A percentile compares a stretch with the other conserved stretches of the same genome.
Conservation (phyloP, 2,329 filamentous ascomycete species). For the Colletotrichum lupini region DNA sequence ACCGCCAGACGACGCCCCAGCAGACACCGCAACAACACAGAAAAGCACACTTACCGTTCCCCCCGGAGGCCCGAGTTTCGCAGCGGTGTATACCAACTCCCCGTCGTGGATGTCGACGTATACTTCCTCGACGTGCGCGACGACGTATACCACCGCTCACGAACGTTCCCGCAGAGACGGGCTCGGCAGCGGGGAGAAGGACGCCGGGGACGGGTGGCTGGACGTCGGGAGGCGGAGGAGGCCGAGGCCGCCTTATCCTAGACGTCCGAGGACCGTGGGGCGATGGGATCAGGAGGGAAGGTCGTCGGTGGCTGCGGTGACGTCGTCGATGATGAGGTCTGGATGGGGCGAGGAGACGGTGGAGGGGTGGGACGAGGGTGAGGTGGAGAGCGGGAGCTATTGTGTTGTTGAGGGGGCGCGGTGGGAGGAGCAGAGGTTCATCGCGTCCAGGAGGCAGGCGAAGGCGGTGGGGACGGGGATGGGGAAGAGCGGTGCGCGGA, state of each 20-base stretch:
- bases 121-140: conserved; percentile 20
- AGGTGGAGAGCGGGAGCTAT: conserved; percentile 14
- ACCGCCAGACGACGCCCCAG: background rate
- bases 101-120: conserved; percentile 32
- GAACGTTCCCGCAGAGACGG: conserved; percentile 4
- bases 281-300: background rate
- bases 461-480: background rate
- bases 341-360: conserved; percentile 5
- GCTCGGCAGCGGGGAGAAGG: background rate
- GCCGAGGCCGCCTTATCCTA: conserved; percentile 4
- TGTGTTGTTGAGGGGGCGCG: conserved; percentile 21
- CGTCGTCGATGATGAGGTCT: background rate
- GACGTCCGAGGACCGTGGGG: background rate
- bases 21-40: background rate
- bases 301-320: background rate
- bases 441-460: background rate
- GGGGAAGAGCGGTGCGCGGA: background rate
- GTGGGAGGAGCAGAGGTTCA: conserved; percentile 25
- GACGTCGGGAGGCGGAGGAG: background rate
- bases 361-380: conserved; percentile 9
- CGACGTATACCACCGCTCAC: conserved; percentile 9
- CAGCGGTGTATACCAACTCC: conserved; percentile 15
- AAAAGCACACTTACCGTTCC: background rate
- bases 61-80: background rate
- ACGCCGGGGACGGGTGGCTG: background rate